Conservation (phyloP, 331 rosid species). For the Cydonia oblonga region DNA sequence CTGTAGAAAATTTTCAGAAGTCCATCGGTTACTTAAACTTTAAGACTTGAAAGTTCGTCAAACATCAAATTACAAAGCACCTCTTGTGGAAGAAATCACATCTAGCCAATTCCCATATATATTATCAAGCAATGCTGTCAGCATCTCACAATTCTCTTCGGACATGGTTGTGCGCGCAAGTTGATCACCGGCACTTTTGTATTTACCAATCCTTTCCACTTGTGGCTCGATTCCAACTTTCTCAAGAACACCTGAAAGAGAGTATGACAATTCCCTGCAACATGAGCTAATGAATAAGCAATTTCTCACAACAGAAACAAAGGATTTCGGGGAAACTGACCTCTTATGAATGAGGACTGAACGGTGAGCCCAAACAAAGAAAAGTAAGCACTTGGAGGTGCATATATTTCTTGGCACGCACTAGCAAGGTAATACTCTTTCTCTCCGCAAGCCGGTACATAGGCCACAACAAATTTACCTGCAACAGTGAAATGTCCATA, state of each 20-base stretch:
- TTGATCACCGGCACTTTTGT: conserved; percentile 97
- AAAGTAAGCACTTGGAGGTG: conserved; percentile 87
- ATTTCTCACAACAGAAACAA: background rate
- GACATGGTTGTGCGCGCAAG: conserved; percentile 69
- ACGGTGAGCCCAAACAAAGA: conserved; percentile 75
- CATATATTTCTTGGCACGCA: conserved; percentile 87
- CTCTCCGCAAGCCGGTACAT: conserved; percentile 68
- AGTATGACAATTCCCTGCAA: background rate
- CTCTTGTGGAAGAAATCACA: conserved; percentile 62
- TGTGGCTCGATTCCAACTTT: conserved; percentile 85
- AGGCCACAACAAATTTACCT: conserved; percentile 84
- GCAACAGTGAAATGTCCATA: background rate
- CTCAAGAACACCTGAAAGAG: conserved; percentile 64
- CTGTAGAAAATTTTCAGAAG: conserved; percentile 27
- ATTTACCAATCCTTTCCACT: conserved; percentile 91
- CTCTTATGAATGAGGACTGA: conserved; percentile 71
- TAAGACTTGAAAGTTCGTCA: conserved; percentile 13
- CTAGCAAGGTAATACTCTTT: conserved; percentile 85
- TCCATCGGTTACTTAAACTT: conserved; percentile 1
- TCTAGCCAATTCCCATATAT: conserved; percentile 82
- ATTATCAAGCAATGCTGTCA: conserved; percentile 82
- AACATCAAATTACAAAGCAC: conserved; percentile 33
- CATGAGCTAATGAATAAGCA: background rate
- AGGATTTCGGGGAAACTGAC: conserved; percentile 20
- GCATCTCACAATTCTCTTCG: conserved; percentile 86